These are phyloP conservation scores for Arthrobotrys megalospora DNA, from an alignment of 2,329 filamentous ascomycete species.

Conservation along the genomic window DNA sequence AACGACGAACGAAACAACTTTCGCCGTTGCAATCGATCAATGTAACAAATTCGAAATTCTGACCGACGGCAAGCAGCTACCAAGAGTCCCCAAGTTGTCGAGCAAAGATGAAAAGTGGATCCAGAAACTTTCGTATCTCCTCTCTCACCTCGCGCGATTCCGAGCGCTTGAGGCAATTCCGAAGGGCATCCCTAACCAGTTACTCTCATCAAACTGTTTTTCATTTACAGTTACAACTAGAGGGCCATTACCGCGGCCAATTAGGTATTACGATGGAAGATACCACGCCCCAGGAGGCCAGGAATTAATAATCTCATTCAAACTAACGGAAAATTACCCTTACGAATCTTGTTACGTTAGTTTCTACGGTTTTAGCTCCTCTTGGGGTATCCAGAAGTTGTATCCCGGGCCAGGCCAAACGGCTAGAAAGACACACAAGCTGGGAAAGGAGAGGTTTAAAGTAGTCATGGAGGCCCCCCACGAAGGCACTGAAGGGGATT, in stretches of 20 bases:
- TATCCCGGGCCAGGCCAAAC: slow-evolving; percentile 31
- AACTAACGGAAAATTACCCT: neutral
- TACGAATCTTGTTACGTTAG: neutral
- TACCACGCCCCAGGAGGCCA: slow-evolving; percentile 1
- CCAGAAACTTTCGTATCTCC: slow-evolving; percentile 15
- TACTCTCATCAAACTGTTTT: slow-evolving; percentile 4
- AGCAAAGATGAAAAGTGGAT: slow-evolving; percentile 4
- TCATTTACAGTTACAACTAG: neutral
- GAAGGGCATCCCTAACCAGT: neutral
- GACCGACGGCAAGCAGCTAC: neutral
- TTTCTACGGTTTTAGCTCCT: slow-evolving; percentile 33
- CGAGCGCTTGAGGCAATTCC: slow-evolving; percentile 8
- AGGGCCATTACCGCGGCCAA: neutral
- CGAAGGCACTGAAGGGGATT: neutral
- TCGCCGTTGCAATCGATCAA: neutral
- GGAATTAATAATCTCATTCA: neutral
- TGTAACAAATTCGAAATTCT: slow-evolving; percentile 19
- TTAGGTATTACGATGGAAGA: neutral
- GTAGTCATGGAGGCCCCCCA: slow-evolving; percentile 20
- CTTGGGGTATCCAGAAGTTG: slow-evolving; percentile 40
- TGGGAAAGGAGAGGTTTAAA: neutral
- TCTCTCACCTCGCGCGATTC: slow-evolving; percentile 22
- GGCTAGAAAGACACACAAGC: neutral
- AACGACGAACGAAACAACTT: neutral
- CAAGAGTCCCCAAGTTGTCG: slow-evolving; percentile 21